A percentile compares a stretch with the other conserved stretches of the same genome.
Conservation (phyloP, 495 filamentous ascomycete genomes). For the Antarctomyces pellizariae region DNA sequence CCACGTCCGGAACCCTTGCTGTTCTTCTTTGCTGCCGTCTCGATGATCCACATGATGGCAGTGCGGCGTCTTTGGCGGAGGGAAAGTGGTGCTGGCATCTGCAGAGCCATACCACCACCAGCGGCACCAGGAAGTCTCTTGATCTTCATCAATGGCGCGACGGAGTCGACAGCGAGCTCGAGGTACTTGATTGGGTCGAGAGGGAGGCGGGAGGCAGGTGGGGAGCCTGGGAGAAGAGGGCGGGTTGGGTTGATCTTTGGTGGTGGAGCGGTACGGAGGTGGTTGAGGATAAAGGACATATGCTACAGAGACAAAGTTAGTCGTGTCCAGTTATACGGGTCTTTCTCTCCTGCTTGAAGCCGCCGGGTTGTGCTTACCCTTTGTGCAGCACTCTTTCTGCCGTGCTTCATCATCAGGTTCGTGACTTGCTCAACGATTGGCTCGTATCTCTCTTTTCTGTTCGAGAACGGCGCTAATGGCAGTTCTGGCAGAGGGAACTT, state of each 20-base stretch:
- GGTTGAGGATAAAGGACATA: conserved; percentile 63
- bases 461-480: conserved; percentile 31
- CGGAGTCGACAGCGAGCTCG: conserved; percentile 76
- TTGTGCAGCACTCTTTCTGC: conserved; percentile 63
- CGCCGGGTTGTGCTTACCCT: conserved; percentile 30
- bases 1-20: conserved; percentile 35
- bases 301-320: conserved; percentile 27
- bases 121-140: conserved; percentile 49
- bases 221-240: conserved; percentile 48
- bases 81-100: conserved; percentile 55
- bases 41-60: conserved; percentile 75
- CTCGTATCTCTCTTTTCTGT: conserved; percentile 60
- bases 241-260: conserved; percentile 42
- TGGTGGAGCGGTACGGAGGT: conserved; percentile 63
- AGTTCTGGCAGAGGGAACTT: conserved; percentile 54
- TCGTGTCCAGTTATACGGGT: conserved; percentile 1
- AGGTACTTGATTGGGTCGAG: conserved; percentile 60
- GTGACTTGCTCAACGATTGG: conserved; percentile 65
- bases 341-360: conserved; percentile 4
- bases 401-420: conserved; percentile 72
- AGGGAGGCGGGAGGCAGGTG: conserved; percentile 49
- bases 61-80: conserved; percentile 49
- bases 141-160: conserved; percentile 73
- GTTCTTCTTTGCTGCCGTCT: conserved; percentile 46
- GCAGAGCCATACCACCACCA: conserved; percentile 65